A percentile compares a stretch with the other conserved stretches of the same genome.
phyloP scores from a whole-genome alignment of 495 filamentous ascomycete species.

The Penicillium dipodomyicola region DNA sequence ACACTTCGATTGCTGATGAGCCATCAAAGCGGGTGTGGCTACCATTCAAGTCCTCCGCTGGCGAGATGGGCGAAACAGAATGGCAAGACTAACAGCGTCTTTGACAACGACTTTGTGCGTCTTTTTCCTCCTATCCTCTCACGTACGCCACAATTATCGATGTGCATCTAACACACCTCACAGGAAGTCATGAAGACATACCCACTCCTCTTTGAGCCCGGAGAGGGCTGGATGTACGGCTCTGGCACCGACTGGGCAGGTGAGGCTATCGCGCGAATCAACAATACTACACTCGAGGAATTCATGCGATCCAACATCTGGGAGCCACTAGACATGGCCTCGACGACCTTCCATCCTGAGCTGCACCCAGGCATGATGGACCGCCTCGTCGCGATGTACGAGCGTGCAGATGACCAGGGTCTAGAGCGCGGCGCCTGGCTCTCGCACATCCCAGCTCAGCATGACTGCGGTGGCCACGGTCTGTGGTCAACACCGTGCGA shows the following conservation, averaged over 20 bases:
- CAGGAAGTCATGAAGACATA: constrained; percentile 6
- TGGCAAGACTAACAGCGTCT: constrained; percentile 4
- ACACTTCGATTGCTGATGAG: not conserved
- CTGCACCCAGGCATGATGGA: not conserved
- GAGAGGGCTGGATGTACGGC: constrained; percentile 43
- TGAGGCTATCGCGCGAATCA: constrained; percentile 34
- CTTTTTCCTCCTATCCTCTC: too few relatives aligned
- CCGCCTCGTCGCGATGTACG: not conserved
- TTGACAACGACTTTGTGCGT: constrained; percentile 1
- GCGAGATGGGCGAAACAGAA: constrained; percentile 1
- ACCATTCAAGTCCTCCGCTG: not conserved
- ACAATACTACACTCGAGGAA: constrained; percentile 32
- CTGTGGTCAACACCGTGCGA: not conserved
- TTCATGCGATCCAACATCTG: constrained; percentile 44
- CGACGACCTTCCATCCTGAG: constrained; percentile 25
- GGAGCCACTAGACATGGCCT: constrained; percentile 36
- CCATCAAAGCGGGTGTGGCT: constrained; percentile 4
- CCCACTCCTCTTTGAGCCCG: constrained; percentile 45
- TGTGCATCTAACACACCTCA: not conserved
- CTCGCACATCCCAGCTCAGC: not conserved
- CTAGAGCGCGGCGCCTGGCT: not conserved
- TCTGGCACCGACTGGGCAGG: constrained; percentile 46
- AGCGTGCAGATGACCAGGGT: not conserved
- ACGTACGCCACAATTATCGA: not conserved
- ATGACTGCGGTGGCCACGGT: not conserved